Percentiles rank a stretch among this genome's conserved stretches.
These are phyloP conservation scores for Amniculicola lignicola DNA, from an alignment of 495 filamentous ascomycete species.

Conservation along the genomic window DNA sequence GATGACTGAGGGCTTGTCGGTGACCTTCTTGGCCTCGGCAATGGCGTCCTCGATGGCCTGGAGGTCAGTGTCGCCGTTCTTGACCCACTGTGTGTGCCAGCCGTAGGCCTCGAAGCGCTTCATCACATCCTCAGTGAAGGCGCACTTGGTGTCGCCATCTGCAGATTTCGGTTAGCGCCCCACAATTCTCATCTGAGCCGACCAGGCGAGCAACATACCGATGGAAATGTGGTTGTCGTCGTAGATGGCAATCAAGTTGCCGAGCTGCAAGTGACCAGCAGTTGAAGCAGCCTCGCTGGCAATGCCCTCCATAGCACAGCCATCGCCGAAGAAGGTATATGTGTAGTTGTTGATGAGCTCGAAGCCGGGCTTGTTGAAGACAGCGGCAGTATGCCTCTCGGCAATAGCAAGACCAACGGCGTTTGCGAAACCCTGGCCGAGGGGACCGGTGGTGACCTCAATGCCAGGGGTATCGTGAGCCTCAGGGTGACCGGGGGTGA, in stretches of 20 bases:
- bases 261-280: constrained; percentile 94
- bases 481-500: constrained; percentile 95
- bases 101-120: constrained; percentile 97
- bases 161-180: not conserved
- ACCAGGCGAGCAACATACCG: constrained; percentile 53
- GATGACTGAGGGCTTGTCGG: constrained; percentile 94
- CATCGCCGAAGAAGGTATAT: constrained; percentile 94
- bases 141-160: constrained; percentile 92
- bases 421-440: constrained; percentile 40
- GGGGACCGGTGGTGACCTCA: constrained; percentile 80
- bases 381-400: constrained; percentile 80
- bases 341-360: constrained; percentile 95
- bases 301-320: constrained; percentile 98
- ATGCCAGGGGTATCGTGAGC: constrained; percentile 92
- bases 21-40: constrained; percentile 77
- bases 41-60: constrained; percentile 86
- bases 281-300: constrained; percentile 86
- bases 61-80: constrained; percentile 88
- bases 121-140: constrained; percentile 96
- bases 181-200: not conserved
- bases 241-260: constrained; percentile 94
- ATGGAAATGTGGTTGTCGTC: constrained; percentile 99
- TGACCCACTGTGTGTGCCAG: constrained; percentile 87
- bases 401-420: constrained; percentile 83
- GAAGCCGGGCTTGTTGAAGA: constrained; percentile 96